Evolutionary conservation across 2,329 filamentous ascomycete species (phyloP).

Genomic region (Cladosporium sphaerospermum): DNA sequence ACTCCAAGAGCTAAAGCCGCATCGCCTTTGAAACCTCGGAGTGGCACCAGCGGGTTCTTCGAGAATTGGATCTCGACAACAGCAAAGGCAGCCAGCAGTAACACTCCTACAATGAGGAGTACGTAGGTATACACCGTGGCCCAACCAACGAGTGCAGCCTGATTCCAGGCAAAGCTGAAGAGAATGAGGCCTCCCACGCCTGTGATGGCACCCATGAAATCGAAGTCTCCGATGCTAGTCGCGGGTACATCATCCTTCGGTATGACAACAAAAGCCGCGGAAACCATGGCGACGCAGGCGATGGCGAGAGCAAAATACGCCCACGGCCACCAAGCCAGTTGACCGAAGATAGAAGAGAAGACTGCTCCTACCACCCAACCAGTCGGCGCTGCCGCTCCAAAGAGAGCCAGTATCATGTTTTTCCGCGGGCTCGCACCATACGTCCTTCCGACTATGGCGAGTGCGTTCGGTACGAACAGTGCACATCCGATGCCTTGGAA

Average conservation of each 20-base stretch:
- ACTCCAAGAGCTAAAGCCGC: constrained; percentile 24
- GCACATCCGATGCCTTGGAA: constrained; percentile 37
- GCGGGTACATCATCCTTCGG: constrained; percentile 13
- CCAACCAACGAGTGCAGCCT: constrained; percentile 30
- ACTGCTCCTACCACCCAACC: constrained; percentile 32
- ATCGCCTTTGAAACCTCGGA: constrained; percentile 20
- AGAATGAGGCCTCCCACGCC: constrained; percentile 27
- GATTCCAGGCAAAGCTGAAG: constrained; percentile 29
- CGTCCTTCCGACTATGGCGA: constrained; percentile 31
- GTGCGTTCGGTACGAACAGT: constrained; percentile 32
- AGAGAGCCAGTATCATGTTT: constrained; percentile 34
- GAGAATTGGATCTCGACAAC: constrained; percentile 21
- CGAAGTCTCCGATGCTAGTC: constrained; percentile 16
- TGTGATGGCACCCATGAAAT: constrained; percentile 18
- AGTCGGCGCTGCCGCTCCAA: constrained; percentile 32
- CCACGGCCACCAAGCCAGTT: constrained; percentile 31
- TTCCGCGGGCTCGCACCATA: constrained; percentile 32
- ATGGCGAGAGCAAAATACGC: constrained; percentile 27
- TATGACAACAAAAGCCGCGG: constrained; percentile 17
- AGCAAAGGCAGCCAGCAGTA: constrained; percentile 23
- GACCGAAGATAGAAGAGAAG: constrained; percentile 30
- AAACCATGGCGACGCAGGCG: constrained; percentile 6
- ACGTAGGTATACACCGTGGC: constrained; percentile 24
- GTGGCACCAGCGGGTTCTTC: constrained; percentile 20
- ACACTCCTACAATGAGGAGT: constrained; percentile 24